Base-by-base conservation (phyloP, 768 basidiomycete species). In the Gelatoporia subvermispora region DNA sequence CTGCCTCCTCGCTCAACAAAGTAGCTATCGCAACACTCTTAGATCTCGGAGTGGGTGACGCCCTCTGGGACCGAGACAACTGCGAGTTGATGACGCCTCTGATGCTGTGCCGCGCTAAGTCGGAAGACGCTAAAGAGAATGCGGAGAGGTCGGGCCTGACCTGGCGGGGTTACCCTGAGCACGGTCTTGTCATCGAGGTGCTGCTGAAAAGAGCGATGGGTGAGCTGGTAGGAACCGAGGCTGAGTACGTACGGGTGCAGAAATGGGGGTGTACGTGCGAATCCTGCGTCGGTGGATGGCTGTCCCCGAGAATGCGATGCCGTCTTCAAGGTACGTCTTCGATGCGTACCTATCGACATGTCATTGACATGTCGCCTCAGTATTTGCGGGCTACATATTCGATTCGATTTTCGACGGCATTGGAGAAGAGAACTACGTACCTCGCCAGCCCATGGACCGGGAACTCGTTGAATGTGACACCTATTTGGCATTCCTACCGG, bases 1-100 rank as follows among this genome's bases (percentile, higher is more conserved):
- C 57, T 4, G 55, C 58, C 11, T 25, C 13, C 11, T 20, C 21
- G 3, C 25, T 15, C 36, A 51, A 48, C 18, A 20, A 42, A 23
- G 13, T 13, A 10, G 52, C 52, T 2, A 39, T 46, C 31, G 8
- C 31, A 9, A 35, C 40, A 3, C 50, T 53, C 11, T n/a, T 42
- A 8, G 41, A 42, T 15, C 18, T 20, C 8, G 41, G 41, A 17
- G 41, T 24, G 23, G 15, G 22, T 8, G 41, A 42, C 15, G 41
- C 10, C 22, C 15, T 42, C 8, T 16, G 4, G 41, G 23, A 25
- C 16, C 41, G 41, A 4, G 41, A 42, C 15, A 42, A 42, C 41
- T 8, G 17, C 18, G 41, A 42, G 8, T 8, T 20, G 20, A 25
- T 24, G 41, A 42, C n/a, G 15, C 18, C 41, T 16, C 18, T 42